These are phyloP conservation scores for Penicillium mononematosum DNA, from an alignment of 495 filamentous ascomycete species.

Conservation along the genomic window DNA sequence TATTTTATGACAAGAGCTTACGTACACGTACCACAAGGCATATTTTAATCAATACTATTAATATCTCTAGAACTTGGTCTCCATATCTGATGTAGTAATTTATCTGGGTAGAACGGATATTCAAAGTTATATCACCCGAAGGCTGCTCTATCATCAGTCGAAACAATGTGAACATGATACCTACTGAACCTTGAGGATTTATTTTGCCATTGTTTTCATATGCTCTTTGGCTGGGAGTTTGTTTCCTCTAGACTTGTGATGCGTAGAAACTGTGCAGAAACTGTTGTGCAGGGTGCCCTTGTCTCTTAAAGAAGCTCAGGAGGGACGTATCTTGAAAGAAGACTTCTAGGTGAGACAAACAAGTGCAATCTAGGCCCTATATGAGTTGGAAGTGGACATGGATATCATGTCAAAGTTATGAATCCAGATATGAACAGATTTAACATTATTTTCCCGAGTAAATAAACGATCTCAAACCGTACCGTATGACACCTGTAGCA, in stretches of 20 bases:
- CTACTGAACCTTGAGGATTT: neutral
- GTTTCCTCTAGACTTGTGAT: neutral
- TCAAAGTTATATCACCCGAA: neutral
- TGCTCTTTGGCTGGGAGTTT: neutral
- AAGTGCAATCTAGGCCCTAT: neutral
- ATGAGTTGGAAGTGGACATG: neutral
- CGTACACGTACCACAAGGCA: neutral
- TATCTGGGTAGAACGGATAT: neutral
- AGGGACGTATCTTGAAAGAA: neutral
- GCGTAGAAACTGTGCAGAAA: neutral
- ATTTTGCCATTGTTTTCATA: neutral
- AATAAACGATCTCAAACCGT: neutral
- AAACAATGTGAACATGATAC: neutral
- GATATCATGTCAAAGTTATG: neutral
- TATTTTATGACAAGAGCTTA: neutral
- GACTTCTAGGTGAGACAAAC: neutral
- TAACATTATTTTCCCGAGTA: neutral
- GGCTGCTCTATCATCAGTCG: neutral
- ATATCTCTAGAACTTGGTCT: neutral
- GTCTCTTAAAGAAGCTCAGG: neutral
- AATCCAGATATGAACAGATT: neutral
- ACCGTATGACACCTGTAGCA: conserved; percentile 1
- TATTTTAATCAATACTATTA: neutral
- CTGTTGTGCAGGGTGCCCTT: neutral
- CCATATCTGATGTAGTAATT: neutral